Evolutionary conservation across 2,329 filamentous ascomycete genomes (phyloP).

Genomic region (Epichloe baconii): DNA sequence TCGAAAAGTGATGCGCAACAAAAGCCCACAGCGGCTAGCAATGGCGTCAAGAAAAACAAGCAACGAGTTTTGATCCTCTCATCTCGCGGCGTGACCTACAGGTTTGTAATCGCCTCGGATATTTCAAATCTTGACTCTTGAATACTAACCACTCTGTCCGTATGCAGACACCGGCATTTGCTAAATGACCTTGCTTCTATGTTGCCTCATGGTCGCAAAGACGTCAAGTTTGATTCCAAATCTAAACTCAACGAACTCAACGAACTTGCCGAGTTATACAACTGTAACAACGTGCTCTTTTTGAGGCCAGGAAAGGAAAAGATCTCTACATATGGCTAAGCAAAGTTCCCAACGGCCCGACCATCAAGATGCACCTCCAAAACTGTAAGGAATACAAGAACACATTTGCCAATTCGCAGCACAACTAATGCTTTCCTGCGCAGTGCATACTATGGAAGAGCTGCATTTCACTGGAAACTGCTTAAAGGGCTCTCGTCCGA

Average conservation of each 20-base stretch:
- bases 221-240: conserved; percentile 95
- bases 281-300: conserved; percentile 93
- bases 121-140: neutral
- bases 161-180: conserved; percentile 72
- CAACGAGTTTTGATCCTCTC: conserved; percentile 80
- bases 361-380: conserved; percentile 60
- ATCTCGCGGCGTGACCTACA: conserved; percentile 81
- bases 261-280: conserved; percentile 64
- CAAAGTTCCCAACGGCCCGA: conserved; percentile 64
- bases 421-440: conserved; percentile 12
- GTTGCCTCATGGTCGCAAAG: conserved; percentile 84
- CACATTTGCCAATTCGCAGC: neutral
- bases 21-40: conserved; percentile 35
- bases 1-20: conserved; percentile 42
- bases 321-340: conserved; percentile 91
- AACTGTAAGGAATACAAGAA: conserved; percentile 38
- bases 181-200: conserved; percentile 79
- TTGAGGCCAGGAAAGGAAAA: conserved; percentile 87
- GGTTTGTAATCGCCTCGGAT: conserved; percentile 34
- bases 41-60: conserved; percentile 48
- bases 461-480: conserved; percentile 95
- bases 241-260: conserved; percentile 75
- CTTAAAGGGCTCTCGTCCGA: conserved; percentile 78
- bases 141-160: neutral
- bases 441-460: conserved; percentile 92